Evolutionary conservation across 306 rosid genomes (phyloP).

Genomic region (Vigna hirtella): DNA sequence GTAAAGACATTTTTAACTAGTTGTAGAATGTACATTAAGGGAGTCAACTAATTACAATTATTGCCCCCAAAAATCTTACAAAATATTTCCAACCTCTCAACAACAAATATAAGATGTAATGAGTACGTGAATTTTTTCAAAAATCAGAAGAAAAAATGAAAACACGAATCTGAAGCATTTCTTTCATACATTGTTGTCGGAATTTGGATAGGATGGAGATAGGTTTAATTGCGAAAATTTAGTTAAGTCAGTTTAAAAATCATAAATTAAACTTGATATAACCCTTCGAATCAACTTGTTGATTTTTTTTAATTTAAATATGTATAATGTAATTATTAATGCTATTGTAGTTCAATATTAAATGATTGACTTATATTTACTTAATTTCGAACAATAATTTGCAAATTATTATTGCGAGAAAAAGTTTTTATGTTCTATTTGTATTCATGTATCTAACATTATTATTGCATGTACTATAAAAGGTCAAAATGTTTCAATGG

Average conservation of each 20-base stretch:
- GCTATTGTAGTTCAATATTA: not conserved
- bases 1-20: not conserved
- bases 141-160: not conserved
- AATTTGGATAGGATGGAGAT: not conserved
- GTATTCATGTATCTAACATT: not conserved
- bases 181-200: not conserved
- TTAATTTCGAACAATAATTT: not conserved
- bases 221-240: not conserved
- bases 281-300: not conserved
- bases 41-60: not conserved
- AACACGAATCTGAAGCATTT: not conserved
- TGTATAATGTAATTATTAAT: not conserved
- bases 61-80: not conserved
- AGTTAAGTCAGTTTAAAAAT: not conserved
- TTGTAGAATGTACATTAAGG: not conserved
- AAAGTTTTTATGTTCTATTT: not conserved
- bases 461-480: not conserved
- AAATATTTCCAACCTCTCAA: not conserved
- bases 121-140: not conserved
- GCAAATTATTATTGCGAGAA: not conserved
- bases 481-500: not conserved
- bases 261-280: no score
- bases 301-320: not conserved
- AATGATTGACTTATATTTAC: not conserved
- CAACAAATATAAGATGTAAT: not conserved